Base-by-base conservation (phyloP, 2,329 filamentous ascomycete genomes). In the Cladobotryum mycophilum region DNA sequence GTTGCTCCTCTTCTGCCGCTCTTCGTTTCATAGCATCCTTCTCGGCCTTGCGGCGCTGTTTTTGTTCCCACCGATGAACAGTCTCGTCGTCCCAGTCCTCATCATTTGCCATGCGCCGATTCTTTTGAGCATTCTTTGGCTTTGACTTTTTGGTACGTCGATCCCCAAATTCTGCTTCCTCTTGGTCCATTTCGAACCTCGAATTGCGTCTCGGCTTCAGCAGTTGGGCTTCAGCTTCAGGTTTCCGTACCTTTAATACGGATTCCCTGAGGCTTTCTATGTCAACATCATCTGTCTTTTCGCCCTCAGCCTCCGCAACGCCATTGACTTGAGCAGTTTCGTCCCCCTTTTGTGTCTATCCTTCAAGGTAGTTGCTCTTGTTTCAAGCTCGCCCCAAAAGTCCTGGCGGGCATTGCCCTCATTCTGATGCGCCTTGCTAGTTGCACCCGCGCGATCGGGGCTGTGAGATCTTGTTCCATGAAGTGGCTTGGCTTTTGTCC, bases 1-100 rank as follows among this genome's bases (percentile, higher is more conserved):
- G 64, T 57, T 80, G 45, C 60, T 68, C 64, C 45, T 65, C 65
- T 53, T 69, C 66, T 63, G 69, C 66, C 53, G 69, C 70, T 57
- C 67, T 55, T 38, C 66, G 62, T 52, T 69, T 72, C 47, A 61
- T 64, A 13, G 68, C 70, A 47, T 68, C 66, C 53, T 70, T 73
- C 53, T 75, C 70, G 5, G 67, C 70, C 54, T 73, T 75, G 38
- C 65, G 69, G 34, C 64, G 67, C 25, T 70, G 69, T 25, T 67
- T 66, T 25, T 67, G 60, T 48, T 75, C 69, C 55, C 64, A 70
- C 17, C 64, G 62, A 34, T 64, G 59, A 13, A 65, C 59, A 0
- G 61, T 57, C 13, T 69, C 70, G 7, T 74, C 72, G 13, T 73
- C 67, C 55, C 66, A 68, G 14, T 71, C 69, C 1, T 68, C 66